Evolutionary conservation across 1,139 yeast genomes (phyloP).

Genomic region (Saccharomyces hybrid): DNA sequence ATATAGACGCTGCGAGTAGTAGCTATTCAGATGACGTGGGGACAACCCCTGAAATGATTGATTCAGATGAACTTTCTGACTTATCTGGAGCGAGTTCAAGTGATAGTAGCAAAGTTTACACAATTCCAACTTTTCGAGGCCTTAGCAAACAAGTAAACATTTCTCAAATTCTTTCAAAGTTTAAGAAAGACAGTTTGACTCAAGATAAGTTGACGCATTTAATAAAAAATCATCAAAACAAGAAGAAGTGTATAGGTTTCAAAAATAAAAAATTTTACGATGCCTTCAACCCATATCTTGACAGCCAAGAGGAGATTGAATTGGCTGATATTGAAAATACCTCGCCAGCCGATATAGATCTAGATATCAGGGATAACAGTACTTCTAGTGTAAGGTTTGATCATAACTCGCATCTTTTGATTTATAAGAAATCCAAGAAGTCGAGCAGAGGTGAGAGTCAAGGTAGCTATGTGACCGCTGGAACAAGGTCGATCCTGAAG

Average conservation of each 20-base stretch:
- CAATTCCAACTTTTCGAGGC: constrained; percentile 25
- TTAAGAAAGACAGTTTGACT: constrained; percentile 16
- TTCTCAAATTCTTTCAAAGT: constrained; percentile 15
- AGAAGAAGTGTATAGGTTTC: constrained; percentile 10
- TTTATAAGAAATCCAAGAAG: constrained; percentile 18
- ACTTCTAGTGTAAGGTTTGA: constrained; percentile 21
- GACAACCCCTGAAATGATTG: neutral
- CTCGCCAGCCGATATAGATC: constrained; percentile 5
- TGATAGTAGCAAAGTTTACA: constrained; percentile 11
- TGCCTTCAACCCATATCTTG: constrained; percentile 3
- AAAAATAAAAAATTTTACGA: constrained; percentile 18
- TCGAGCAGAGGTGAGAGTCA: neutral
- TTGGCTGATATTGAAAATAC: constrained; percentile 1
- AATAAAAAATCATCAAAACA: constrained; percentile 8
- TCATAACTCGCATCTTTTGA: constrained; percentile 18
- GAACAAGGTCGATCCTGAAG: constrained; percentile 21
- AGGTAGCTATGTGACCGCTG: constrained; percentile 1
- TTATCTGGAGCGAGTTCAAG: constrained; percentile 3
- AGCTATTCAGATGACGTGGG: neutral
- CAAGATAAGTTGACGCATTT: constrained; percentile 13
- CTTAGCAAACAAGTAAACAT: constrained; percentile 13
- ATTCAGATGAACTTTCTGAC: neutral
- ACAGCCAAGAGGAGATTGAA: constrained; percentile 2
- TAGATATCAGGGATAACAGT: constrained; percentile 3
- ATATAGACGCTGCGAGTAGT: neutral